Evolutionary conservation across 2,329 filamentous ascomycete species (phyloP), one percentile per base, ranked within the genome.

Genomic region (Raffaelea ambrosiae): DNA sequence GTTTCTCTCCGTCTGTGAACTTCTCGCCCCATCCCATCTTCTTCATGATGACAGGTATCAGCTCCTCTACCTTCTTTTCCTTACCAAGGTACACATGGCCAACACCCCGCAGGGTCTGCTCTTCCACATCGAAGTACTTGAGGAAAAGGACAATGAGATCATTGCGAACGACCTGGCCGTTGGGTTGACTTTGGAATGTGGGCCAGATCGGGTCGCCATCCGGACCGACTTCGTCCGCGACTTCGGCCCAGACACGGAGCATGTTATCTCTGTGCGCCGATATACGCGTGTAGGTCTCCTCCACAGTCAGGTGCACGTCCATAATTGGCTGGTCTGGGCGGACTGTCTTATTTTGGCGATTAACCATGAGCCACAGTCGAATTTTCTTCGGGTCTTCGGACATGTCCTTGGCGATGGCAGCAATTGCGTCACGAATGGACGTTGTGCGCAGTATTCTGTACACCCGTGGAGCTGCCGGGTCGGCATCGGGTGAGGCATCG

Each of bases 281-380:
- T 4, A 74, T 71, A 38, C 73, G 67, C 13, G 65, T 61, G 54
- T 70, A 78, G 0, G 71, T 69, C 49, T 96, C 89, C 56, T 90
- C 86, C 14, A 93, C 71, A 0, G 83, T 90, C 63, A 88, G 84
- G 5, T 83, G 76, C 2, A 81, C 68, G 59, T 95, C 89, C 62
- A 79, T 79, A 43, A 98, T 81, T 0, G 89, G 87, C 50, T 88
- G 83, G 61, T 98, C 93, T 0, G 94, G 93, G 18, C 93, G 81
- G 35, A 88, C 84, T 0, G 93, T 98, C 66, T 95, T 96, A 63
- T 98, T 98, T 64, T 98, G 93, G 11, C 93, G 84, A 61, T 96
- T 97, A 1, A 98, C 93, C 90, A 98, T 96, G 47, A 88, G 81
- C 94, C 93, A 98, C 18, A 95, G 77, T 20, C 93, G 81, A 21